Evolutionary conservation across 306 rosid species (phyloP).

Genomic region (Quercus glauca): DNA sequence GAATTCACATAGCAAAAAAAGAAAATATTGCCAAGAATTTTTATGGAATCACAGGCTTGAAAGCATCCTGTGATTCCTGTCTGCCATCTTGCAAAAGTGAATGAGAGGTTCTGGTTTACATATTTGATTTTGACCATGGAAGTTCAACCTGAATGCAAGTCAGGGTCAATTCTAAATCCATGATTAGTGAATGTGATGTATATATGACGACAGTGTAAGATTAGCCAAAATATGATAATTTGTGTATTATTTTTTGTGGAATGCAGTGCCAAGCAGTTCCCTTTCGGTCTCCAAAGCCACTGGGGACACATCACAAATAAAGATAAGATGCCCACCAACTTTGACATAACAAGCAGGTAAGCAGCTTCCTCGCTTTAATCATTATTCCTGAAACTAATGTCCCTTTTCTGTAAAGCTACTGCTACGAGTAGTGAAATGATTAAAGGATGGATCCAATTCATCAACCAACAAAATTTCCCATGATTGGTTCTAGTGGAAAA

Average conservation of each 20-base stretch:
- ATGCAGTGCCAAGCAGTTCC: neutral
- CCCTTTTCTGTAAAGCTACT: conserved; percentile 14
- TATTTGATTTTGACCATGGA: neutral
- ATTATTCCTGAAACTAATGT: conserved; percentile 25
- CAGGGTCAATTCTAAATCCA: neutral
- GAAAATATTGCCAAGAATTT: too few species aligned
- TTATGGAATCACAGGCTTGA: too few species aligned
- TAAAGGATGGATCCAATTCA: conserved; percentile 19
- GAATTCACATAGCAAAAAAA: too few species aligned
- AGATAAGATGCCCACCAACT: conserved; percentile 32
- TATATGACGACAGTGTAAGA: neutral
- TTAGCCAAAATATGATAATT: neutral
- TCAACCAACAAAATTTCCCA: conserved; percentile 25
- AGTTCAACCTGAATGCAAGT: neutral
- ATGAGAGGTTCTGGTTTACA: too few species aligned
- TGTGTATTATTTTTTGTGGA: conserved; percentile 1
- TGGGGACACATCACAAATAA: conserved; percentile 9
- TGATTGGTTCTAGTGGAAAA: conserved; percentile 21
- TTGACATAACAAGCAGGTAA: conserved; percentile 3
- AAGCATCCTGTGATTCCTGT: too few species aligned
- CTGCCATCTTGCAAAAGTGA: too few species aligned
- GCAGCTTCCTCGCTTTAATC: conserved; percentile 38
- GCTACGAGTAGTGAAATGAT: conserved; percentile 27
- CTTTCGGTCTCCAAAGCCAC: conserved; percentile 2
- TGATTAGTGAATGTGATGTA: neutral